These are phyloP conservation scores for Cryoendolithus antarcticus DNA, from an alignment of 2,329 filamentous ascomycete species.

Conservation along the genomic window DNA sequence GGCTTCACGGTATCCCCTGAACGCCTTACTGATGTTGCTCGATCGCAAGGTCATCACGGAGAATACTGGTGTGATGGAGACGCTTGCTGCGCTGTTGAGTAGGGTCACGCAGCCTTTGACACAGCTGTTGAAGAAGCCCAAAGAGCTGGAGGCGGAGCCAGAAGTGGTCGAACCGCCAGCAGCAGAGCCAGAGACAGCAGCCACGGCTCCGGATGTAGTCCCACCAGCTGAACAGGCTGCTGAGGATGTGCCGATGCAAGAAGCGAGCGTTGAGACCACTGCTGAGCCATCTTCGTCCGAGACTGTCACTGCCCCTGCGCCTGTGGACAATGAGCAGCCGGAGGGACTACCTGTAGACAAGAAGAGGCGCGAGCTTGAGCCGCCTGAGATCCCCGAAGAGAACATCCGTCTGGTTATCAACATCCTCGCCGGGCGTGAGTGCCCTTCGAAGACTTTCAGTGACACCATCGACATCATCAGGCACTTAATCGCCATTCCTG, in stretches of 20 bases:
- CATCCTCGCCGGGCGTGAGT: slow-evolving; percentile 90
- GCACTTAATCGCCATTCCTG: slow-evolving; percentile 85
- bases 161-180: slow-evolving; percentile 24
- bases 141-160: slow-evolving; percentile 46
- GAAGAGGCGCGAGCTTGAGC: slow-evolving; percentile 54
- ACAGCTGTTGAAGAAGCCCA: slow-evolving; percentile 69
- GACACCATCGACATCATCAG: slow-evolving; percentile 98
- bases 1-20: slow-evolving; percentile 79
- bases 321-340: slow-evolving; percentile 28
- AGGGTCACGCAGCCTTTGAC: slow-evolving; percentile 79
- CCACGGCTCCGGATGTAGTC: neutral
- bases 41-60: slow-evolving; percentile 95
- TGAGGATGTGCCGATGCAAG: slow-evolving; percentile 11
- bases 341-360: slow-evolving; percentile 24
- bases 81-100: slow-evolving; percentile 74
- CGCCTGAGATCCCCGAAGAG: slow-evolving; percentile 74
- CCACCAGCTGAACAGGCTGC: slow-evolving; percentile 4
- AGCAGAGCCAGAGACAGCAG: slow-evolving; percentile 12
- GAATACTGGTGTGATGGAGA: slow-evolving; percentile 93
- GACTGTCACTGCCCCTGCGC: slow-evolving; percentile 7
- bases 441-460: slow-evolving; percentile 94
- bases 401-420: slow-evolving; percentile 92
- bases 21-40: slow-evolving; percentile 73
- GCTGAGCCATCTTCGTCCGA: slow-evolving; percentile 9
- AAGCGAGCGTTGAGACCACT: slow-evolving; percentile 11